Evolutionary conservation across 2,329 filamentous ascomycete species (phyloP), one percentile per base, ranked within the genome.

Genomic region (Chaetomiaceae sp.): DNA sequence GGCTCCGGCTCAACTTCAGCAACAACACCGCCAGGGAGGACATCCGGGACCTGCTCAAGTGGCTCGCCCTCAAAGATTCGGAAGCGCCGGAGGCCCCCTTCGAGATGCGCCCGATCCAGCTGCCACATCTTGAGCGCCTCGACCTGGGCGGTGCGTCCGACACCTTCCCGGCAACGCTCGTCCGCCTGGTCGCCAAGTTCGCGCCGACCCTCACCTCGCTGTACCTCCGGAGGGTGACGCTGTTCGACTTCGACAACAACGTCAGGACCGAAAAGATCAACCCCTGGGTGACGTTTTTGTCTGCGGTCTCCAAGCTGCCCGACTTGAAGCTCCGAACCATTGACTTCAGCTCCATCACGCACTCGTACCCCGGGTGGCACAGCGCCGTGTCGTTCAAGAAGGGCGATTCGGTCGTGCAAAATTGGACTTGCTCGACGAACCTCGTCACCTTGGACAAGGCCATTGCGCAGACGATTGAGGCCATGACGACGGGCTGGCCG

Each of bases 1-100:
- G 80, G 59, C 68, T 85, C 5, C 74, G 81, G 3, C 62, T 84
- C 39, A 84, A 83, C 59, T 76, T 79, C 27, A 58, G 61, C 12
- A 9, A 11, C 2, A 17, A 12, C 11, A 9, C 31, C 7, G 53
- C 47, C 15, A 46, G 29, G 7, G 20, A 53, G 0, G 51, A 61
- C 3, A 51, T 63, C 2, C 58, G 64, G 0, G 59, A 64, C 1
- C 58, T 80, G 11, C 52, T 80, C 3, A 25, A 60, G 12, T 80
- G 69, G 74, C 63, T 77, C 2, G 55, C 34, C 2, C 54, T 51
- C 27, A 39, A 27, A 1, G 48, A 58, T 12, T n/a, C 22, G 29
- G 38, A 54, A n/a, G 42, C 4, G 0, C 17, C 47, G 17, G 19
- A 15, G 31, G 55, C n/a, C 40, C 19, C 22, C 11, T 22, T 29